Percentiles rank a stretch among this genome's conserved stretches.
Conservation (phyloP, 1,284 basidiomycete species). For the Irpex sp. region DNA sequence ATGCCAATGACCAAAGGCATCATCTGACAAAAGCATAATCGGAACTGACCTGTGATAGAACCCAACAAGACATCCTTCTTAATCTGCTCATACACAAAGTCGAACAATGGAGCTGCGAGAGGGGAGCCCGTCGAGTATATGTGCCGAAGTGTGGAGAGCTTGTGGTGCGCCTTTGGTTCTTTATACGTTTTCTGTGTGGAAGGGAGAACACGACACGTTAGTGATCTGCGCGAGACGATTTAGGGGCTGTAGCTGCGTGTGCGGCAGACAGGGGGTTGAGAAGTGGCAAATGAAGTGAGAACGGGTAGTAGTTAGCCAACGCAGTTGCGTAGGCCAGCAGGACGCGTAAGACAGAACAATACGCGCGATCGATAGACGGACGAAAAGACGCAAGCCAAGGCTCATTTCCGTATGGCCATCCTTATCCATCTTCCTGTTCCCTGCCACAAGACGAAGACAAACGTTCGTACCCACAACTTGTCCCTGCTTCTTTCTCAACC, state of each 20-base stretch:
- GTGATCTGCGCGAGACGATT: neutral
- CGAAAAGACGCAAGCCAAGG: neutral
- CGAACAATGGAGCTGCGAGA: slow-evolving; percentile 68
- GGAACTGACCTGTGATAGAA: slow-evolving; percentile 65
- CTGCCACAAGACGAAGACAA: neutral
- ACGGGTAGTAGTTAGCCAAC: neutral
- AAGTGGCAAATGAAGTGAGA: neutral
- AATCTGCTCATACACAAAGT: slow-evolving; percentile 74
- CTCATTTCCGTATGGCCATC: neutral
- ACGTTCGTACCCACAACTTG: neutral
- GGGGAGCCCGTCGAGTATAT: slow-evolving; percentile 86
- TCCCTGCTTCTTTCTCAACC: neutral
- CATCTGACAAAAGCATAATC: neutral
- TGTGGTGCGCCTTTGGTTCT: slow-evolving; percentile 55
- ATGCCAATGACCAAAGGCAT: neutral
- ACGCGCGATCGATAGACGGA: neutral
- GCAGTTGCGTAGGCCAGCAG: neutral
- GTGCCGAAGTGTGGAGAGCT: slow-evolving; percentile 56
- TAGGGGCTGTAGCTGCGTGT: too few species aligned
- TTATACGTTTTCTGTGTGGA: slow-evolving; percentile 53
- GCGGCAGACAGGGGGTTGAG: neutral
- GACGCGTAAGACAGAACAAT: neutral
- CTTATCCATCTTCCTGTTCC: neutral
- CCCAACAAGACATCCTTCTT: slow-evolving; percentile 64
- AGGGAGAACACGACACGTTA: neutral